A percentile compares a stretch with the other conserved stretches of the same genome.
phyloP scores from a whole-genome alignment of 495 filamentous ascomycete species.

The Letharia lupina region DNA sequence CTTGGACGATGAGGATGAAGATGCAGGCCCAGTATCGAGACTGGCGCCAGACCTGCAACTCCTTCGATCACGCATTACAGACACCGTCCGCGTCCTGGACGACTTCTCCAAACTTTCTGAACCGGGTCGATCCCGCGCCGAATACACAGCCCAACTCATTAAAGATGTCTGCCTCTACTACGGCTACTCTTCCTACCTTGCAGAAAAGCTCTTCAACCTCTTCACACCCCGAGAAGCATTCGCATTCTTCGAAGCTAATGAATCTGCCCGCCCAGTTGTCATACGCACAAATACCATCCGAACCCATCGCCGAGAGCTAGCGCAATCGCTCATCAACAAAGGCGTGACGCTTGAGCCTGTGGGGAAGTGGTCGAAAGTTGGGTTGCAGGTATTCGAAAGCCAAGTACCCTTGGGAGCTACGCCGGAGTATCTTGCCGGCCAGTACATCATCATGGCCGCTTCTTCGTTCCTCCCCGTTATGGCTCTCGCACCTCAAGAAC shows the following conservation, averaged over 20 bases:
- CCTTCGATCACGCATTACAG: slow-evolving; percentile 81
- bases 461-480: slow-evolving; percentile 97
- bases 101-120: slow-evolving; percentile 75
- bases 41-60: slow-evolving; percentile 85
- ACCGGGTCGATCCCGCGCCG: slow-evolving; percentile 67
- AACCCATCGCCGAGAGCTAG: slow-evolving; percentile 84
- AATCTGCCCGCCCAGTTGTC: slow-evolving; percentile 79
- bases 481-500: slow-evolving; percentile 88
- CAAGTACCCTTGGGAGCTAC: slow-evolving; percentile 94
- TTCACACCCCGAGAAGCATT: slow-evolving; percentile 93
- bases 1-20: slow-evolving; percentile 49
- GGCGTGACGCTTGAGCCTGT: slow-evolving; percentile 94
- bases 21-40: slow-evolving; percentile 41
- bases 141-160: slow-evolving; percentile 77
- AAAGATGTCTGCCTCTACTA: slow-evolving; percentile 94
- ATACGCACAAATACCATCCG: slow-evolving; percentile 91
- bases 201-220: slow-evolving; percentile 79
- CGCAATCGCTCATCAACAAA: slow-evolving; percentile 91
- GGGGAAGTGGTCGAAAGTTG: slow-evolving; percentile 97
- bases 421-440: slow-evolving; percentile 91
- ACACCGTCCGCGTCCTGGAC: slow-evolving; percentile 83
- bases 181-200: slow-evolving; percentile 75
- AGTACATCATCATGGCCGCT: slow-evolving; percentile 96
- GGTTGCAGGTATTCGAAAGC: slow-evolving; percentile 90
- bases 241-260: slow-evolving; percentile 98